Base-by-base conservation (phyloP, 345 rosid genomes). In the Gynandropsis gynandra region DNA sequence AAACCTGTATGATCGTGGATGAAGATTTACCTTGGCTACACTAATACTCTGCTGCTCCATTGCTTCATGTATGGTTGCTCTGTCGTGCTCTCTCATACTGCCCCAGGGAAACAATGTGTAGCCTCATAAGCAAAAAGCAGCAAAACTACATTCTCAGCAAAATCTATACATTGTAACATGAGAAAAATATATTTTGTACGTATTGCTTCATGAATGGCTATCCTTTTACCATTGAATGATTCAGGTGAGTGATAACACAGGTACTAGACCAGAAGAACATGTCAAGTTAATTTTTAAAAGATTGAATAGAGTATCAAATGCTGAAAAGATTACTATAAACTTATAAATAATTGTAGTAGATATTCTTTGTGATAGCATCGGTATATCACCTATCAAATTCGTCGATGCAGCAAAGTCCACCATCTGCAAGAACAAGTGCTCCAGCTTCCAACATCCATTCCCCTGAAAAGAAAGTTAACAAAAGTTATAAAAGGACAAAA, bases 1-100 rank as follows among this genome's bases (percentile, higher is more conserved):
- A 54, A 3, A 13, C 17, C 7, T 52, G 11, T 29, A 2, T 24
- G 41, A 3, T 1, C 15, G 3, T 15, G 17, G 39, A 55, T 50
- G 42, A 21, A 50, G 9, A 40, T 57, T 45, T 67, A 90, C 98
- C 98, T 90, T 90, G 33, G 95, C 96, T 50, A 90, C 77, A 50
- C 98, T 90, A 70, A 90, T 90, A 10, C 96, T 87, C 75, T 90
- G 98, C 74, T 90, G 98, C 76, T 90, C 98, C 98, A 90, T 90
- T 60, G 96, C 98, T 66, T 90, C 98, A 8, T 90, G 98, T 76
- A 90, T 90, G 42, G 95, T 87, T 58, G 96, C 96, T 63, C 96
- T 76, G 74, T 90, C 96, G 72, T 90, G 98, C 70, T 83, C 96
- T 70, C 86, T 84, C 98, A 87, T 87, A 68, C 96, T 90, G 78